These are phyloP conservation scores for Tritrichomonas foetus DNA, from an alignment of 208 protist genomes.

Conservation along the genomic window DNA sequence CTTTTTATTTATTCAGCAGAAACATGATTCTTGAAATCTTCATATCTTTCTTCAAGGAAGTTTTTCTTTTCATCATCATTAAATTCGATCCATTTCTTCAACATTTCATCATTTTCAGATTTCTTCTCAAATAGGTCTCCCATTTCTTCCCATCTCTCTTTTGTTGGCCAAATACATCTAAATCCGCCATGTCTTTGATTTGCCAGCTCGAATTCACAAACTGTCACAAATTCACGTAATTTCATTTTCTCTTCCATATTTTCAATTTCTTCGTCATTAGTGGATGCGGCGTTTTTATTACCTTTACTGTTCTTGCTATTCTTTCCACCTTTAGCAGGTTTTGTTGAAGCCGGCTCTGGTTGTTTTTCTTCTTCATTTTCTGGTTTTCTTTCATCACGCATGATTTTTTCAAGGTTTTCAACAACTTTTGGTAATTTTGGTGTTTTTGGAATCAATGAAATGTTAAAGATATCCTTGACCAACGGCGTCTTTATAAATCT, in stretches of 20 bases:
- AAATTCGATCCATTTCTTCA: background rate
- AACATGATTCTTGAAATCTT: too few relatives aligned
- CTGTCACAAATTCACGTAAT: background rate
- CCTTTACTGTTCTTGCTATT: too few relatives aligned
- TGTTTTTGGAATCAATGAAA: conserved; percentile 26
- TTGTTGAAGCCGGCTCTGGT: too few relatives aligned
- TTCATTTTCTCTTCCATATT: too few relatives aligned
- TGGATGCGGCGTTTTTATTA: background rate
- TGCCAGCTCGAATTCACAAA: background rate
- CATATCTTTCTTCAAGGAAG: background rate
- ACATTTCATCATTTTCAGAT: background rate
- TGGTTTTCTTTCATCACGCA: background rate
- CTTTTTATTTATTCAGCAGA: too few relatives aligned
- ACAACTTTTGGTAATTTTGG: background rate
- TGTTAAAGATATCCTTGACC: conserved; percentile 44
- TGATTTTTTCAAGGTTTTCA: background rate
- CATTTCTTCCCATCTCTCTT: background rate
- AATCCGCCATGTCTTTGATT: background rate
- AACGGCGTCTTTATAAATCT: conserved; percentile 45
- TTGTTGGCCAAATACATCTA: background rate
- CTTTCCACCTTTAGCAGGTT: too few relatives aligned
- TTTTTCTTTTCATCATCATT: background rate
- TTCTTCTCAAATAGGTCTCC: background rate
- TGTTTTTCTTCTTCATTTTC: background rate
- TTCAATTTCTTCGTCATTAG: too few relatives aligned